These are phyloP conservation scores for Aspergillus hancockii DNA, from an alignment of 495 filamentous ascomycete genomes.

Conservation along the genomic window DNA sequence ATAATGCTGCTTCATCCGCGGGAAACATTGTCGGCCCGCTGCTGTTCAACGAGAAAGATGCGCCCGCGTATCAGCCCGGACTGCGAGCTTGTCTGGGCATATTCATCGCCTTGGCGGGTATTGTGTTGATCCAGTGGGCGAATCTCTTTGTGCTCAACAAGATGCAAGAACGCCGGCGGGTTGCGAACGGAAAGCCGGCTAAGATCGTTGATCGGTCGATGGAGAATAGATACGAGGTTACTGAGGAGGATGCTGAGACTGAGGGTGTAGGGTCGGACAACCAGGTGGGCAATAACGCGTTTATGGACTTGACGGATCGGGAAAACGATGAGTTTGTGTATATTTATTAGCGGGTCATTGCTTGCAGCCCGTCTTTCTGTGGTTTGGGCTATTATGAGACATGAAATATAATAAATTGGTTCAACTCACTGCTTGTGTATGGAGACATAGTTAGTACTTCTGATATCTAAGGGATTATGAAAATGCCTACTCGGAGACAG, in stretches of 20 bases:
- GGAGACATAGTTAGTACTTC: no score
- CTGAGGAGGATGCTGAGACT: slow-evolving; percentile 19
- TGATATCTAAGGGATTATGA: no score
- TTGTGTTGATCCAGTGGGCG: slow-evolving; percentile 51
- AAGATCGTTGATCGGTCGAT: slow-evolving; percentile 59
- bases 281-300: slow-evolving; percentile 41
- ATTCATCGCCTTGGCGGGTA: slow-evolving; percentile 50
- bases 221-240: slow-evolving; percentile 34
- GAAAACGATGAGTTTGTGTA: slow-evolving; percentile 71
- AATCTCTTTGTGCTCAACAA: slow-evolving; percentile 57
- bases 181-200: slow-evolving; percentile 57
- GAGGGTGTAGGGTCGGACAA: slow-evolving; percentile 20
- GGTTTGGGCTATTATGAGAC: not conserved
- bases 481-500: no score
- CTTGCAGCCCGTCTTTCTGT: not conserved
- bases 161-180: slow-evolving; percentile 50
- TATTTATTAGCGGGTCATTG: slow-evolving; percentile 51
- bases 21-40: slow-evolving; percentile 52
- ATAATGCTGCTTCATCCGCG: slow-evolving; percentile 43
- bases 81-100: slow-evolving; percentile 57
- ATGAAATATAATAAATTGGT: not conserved
- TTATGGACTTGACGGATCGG: slow-evolving; percentile 60
- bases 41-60: slow-evolving; percentile 43
- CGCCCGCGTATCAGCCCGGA: slow-evolving; percentile 55
- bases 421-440: no score